These are phyloP conservation scores for Wilhelminamyces savonicus DNA, from an alignment of 805 yeast species.

Conservation along the genomic window DNA sequence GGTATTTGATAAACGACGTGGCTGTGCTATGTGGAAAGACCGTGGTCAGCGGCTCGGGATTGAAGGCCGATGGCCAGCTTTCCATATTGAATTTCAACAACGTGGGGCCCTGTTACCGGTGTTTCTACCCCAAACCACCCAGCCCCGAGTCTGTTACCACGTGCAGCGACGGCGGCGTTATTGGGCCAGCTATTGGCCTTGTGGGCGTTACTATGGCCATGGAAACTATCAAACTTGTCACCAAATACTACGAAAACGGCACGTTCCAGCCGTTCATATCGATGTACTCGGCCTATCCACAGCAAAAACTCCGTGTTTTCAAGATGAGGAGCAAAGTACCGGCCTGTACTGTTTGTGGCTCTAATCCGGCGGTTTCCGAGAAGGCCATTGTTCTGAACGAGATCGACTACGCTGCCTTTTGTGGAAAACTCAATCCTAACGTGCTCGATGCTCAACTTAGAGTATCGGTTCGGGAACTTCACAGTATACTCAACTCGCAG, in stretches of 20 bases:
- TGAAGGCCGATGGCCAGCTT: slow-evolving; percentile 87
- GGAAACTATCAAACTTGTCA: slow-evolving; percentile 72
- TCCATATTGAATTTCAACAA: slow-evolving; percentile 61
- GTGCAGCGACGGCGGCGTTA: slow-evolving; percentile 89
- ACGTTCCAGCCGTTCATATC: slow-evolving; percentile 64
- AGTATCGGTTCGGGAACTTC: slow-evolving; percentile 36
- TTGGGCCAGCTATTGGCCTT: slow-evolving; percentile 94
- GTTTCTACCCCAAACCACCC: slow-evolving; percentile 89
- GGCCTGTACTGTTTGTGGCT: slow-evolving; percentile 63
- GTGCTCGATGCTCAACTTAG: slow-evolving; percentile 42
- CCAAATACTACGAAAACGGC: slow-evolving; percentile 43
- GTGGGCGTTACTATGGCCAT: slow-evolving; percentile 86
- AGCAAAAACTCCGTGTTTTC: slow-evolving; percentile 62
- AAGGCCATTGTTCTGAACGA: slow-evolving; percentile 38
- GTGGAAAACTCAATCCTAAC: slow-evolving; percentile 53
- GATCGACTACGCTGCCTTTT: slow-evolving; percentile 65
- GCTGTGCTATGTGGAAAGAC: slow-evolving; percentile 65
- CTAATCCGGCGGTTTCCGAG: slow-evolving; percentile 42
- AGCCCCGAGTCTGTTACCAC: slow-evolving; percentile 74
- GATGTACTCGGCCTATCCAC: slow-evolving; percentile 61
- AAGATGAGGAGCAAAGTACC: slow-evolving; percentile 68
- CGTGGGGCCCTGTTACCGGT: slow-evolving; percentile 87
- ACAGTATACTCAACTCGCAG: slow-evolving; percentile 16
- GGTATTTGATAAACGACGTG: slow-evolving; percentile 84
- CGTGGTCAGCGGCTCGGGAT: slow-evolving; percentile 86